Evolutionary conservation across 2,329 filamentous ascomycete species (phyloP), one percentile per base, ranked within the genome.

Genomic region (Pseudonectria foliicola): DNA sequence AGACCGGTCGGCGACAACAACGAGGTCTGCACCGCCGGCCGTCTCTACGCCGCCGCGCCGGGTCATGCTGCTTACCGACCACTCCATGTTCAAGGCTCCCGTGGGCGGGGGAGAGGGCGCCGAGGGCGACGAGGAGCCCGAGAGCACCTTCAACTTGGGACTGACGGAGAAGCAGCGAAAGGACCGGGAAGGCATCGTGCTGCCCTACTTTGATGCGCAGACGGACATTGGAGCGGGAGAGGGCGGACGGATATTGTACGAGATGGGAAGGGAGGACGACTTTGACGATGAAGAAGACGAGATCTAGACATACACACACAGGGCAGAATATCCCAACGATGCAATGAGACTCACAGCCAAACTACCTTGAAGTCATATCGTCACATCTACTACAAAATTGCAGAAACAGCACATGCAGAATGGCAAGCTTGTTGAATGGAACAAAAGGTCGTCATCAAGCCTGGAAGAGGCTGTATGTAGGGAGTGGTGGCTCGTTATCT

Each of bases 171-270:
- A 92, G 66, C 92, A 98, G 65, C 75, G 84, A 49, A 71, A 73
- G 45, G 90, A 94, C 33, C 70, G 92, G 16, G 90, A 95, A 52
- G 85, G 84, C 0, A 85, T 98, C 7, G 85, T 96, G 27, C 59
- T 96, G 59, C 92, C 92, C 12, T 96, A 98, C 59, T 95, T 93
- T 61, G 92, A 98, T 66, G 92, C 92, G 15, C 92, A 98, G 70
- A 85, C 79, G 34, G 82, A 82, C 31, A 73, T 79, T 33, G 82
- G 80, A 1, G 73, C 77, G 1, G 89, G 89, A 0, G 87, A 94
- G 52, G 90, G 92, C 4, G 92, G 92, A 0, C 74, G 90, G 41
- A 98, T 98, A 46, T 56, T 98, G 53, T 98, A 98, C 58, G 90
- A 96, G 50, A 94, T 96, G 85, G 90, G 89, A 2, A 76, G 80